Percentiles rank a stretch among this genome's conserved stretches.
Conservation (phyloP, 148 eudicot genomes). For the Camellia lanceoleosa region DNA sequence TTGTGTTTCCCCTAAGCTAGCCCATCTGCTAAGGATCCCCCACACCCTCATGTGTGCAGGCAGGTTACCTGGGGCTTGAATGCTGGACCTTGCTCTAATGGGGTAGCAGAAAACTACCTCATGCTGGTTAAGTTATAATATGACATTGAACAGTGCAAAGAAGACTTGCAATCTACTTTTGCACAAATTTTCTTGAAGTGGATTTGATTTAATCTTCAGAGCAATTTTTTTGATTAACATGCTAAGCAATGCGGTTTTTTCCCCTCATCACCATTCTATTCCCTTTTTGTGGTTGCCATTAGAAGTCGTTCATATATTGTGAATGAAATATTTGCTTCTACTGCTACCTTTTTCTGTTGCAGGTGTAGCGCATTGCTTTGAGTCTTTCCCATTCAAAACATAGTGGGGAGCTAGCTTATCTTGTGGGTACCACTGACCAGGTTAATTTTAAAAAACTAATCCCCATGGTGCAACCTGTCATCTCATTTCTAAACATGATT, state of each 20-base stretch:
- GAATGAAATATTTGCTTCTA: conserved; percentile 1
- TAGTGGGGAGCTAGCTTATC: background rate
- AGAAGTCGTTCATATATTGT: background rate
- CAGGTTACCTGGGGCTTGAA: background rate
- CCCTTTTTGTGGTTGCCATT: background rate
- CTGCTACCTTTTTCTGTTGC: conserved; percentile 9
- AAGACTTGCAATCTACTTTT: background rate
- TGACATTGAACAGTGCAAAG: background rate
- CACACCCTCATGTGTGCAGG: background rate
- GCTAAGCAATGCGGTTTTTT: too few relatives aligned
- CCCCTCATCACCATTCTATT: background rate
- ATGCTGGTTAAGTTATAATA: background rate
- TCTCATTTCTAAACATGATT: background rate
- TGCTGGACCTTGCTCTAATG: background rate
- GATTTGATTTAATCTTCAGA: background rate
- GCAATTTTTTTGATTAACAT: too few relatives aligned
- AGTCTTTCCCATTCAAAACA: conserved; percentile 1
- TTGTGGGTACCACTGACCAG: background rate
- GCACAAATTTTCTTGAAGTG: background rate
- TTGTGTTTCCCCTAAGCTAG: background rate
- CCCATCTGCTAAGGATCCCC: background rate
- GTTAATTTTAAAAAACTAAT: background rate
- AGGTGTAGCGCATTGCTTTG: conserved; percentile 3
- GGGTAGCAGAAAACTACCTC: background rate
- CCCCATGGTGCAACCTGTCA: background rate